Evolutionary conservation across 257 asterid species (phyloP), one percentile per base, ranked within the genome.

Genomic region (Mentha longifolia): DNA sequence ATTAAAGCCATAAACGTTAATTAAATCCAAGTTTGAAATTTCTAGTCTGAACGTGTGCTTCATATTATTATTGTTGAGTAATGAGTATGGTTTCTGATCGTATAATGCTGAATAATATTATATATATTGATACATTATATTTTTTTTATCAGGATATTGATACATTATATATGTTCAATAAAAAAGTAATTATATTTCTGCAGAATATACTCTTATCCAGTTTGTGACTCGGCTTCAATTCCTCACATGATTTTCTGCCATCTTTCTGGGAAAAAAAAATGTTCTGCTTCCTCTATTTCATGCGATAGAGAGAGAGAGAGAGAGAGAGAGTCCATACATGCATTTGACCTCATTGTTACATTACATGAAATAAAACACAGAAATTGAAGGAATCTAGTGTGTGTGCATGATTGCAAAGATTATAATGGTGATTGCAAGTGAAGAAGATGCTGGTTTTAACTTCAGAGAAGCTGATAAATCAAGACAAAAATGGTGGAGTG

Each of bases 131-230:
- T 22, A 22, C 25, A 22, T 22, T 22, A 22, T 22, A 22, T 22
- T n/a, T n/a, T n/a, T n/a, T n/a, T n/a, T n/a, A n/a, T n/a, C n/a
- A n/a, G n/a, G n/a, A n/a, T n/a, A 22, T 2, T 22, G 25, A 22
- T 22, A 22, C 25, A 22, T 22, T 22, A 22, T 22, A 22, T 22
- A 22, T 22, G 25, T 22, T n/a, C n/a, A 22, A 22, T 0, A 1
- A 22, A 22, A 22, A 22, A 22, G 25, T 22, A 22, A n/a, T n/a
- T 22, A 0, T 22, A 22, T 22, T 22, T 22, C 25, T 22, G 25
- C 6, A 33, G 74, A 71, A 72, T 72, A 77, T 77, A 14, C 77
- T 62, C 41, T 55, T 16, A 10, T 7, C 57, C 42, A 46, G 6
- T 51, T 22, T 54, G 61, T 54, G 60, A 20, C 35, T 20, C 20